phyloP scores from a whole-genome alignment of 192 early-diverging fungal genomes.

The Geranomyces michiganensis region DNA sequence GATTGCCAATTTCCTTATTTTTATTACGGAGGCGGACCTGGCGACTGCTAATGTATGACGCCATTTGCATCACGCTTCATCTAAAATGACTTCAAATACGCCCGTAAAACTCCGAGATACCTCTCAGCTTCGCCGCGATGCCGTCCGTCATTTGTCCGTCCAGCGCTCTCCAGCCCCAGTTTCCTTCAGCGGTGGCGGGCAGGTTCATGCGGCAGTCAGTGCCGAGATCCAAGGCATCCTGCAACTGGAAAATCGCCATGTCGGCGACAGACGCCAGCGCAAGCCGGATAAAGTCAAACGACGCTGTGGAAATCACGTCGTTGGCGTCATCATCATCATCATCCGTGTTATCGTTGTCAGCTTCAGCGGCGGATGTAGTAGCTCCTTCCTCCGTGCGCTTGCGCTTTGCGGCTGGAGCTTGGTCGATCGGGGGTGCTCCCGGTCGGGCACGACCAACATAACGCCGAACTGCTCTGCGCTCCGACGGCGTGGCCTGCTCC shows the following conservation, averaged over 20 bases:
- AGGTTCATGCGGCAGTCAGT: constrained; percentile 29
- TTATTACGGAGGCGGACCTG: no score
- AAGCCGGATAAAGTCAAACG: constrained; percentile 25
- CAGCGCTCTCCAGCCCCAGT: constrained; percentile 27
- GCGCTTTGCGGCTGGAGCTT: background rate
- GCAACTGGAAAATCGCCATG: constrained; percentile 33
- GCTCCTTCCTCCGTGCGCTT: background rate
- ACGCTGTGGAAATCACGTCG: constrained; percentile 12
- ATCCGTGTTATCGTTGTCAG: background rate
- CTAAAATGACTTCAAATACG: no score
- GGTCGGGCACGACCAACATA: constrained; percentile 23
- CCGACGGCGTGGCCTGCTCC: constrained; percentile 3
- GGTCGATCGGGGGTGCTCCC: background rate
- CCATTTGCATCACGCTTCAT: no score
- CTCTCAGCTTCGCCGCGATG: constrained; percentile 20
- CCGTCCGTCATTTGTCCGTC: constrained; percentile 20
- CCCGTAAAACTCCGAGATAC: constrained; percentile 23
- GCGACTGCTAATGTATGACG: no score
- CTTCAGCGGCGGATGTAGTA: background rate
- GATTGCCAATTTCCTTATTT: no score
- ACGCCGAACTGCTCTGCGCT: constrained; percentile 13
- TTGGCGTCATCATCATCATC: background rate
- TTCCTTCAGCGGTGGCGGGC: constrained; percentile 32
- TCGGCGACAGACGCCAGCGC: constrained; percentile 24
- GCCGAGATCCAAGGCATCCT: constrained; percentile 33